These are phyloP conservation scores for Curvularia sp. DNA, from an alignment of 2,329 filamentous ascomycete genomes.

Conservation along the genomic window DNA sequence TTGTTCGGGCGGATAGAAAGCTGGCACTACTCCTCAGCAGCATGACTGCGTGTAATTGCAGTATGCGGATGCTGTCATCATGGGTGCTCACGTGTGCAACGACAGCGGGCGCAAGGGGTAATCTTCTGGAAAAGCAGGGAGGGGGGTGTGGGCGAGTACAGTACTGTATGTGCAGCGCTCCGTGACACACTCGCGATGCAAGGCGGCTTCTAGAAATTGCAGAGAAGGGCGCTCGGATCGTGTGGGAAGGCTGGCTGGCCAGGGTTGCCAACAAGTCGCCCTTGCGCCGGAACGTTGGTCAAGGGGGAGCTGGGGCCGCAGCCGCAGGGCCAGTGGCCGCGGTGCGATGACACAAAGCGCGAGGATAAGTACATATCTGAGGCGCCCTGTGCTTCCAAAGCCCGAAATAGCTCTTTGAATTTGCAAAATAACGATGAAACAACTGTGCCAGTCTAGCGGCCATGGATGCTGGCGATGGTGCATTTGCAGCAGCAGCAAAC, in stretches of 20 bases:
- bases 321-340: conserved; percentile 37
- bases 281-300: conserved; percentile 39
- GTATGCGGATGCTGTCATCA: conserved; percentile 1
- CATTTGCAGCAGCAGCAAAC: conserved; percentile 2
- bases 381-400: conserved; percentile 34
- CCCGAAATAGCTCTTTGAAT: conserved; percentile 43
- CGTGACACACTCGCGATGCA: conserved; percentile 30
- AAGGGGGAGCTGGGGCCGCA: conserved; percentile 40
- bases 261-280: conserved; percentile 37
- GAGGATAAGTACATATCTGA: conserved; percentile 28
- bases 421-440: conserved; percentile 42
- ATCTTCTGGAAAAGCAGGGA: conserved; percentile 47
- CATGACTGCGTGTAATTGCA: conserved; percentile 13
- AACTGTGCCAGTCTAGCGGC: conserved; percentile 37
- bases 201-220: conserved; percentile 48
- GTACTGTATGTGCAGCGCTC: conserved; percentile 20
- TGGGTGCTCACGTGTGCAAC: conserved; percentile 20
- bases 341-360: conserved; percentile 25
- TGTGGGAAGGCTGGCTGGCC: conserved; percentile 22
- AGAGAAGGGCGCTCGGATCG: conserved; percentile 43
- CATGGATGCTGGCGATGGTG: conserved; percentile 16
- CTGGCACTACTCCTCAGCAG: conserved; percentile 14
- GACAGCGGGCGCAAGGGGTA: conserved; percentile 42
- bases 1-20: conserved; percentile 16
- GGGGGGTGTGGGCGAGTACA: conserved; percentile 36